These are phyloP conservation scores for Naganishia randhawae DNA, from an alignment of 768 basidiomycete genomes.

Conservation along the genomic window DNA sequence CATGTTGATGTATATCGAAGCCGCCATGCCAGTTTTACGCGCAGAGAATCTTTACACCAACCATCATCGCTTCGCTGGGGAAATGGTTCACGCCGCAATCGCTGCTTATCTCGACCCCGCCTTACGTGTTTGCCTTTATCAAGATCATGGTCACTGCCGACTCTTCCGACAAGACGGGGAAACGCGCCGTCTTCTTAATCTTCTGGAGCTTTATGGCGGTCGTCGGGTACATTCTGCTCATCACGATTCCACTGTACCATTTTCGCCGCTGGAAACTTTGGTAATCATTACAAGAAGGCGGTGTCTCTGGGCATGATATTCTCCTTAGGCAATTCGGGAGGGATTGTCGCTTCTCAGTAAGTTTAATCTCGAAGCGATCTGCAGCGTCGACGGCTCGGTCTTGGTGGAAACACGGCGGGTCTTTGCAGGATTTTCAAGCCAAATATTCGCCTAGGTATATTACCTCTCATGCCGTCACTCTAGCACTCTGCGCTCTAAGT, in stretches of 20 bases:
- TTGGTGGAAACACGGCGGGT: not conserved
- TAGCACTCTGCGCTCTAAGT: constrained; percentile 39
- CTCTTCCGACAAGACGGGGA: constrained; percentile 46
- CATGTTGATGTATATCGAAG: constrained; percentile 57
- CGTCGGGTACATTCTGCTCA: constrained; percentile 48
- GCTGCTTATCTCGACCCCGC: constrained; percentile 45
- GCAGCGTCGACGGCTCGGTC: too few species aligned
- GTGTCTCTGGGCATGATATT: constrained; percentile 47
- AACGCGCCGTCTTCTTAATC: constrained; percentile 51
- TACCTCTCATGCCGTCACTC: constrained; percentile 46
- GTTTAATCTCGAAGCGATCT: not conserved
- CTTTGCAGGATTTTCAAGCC: constrained; percentile 36
- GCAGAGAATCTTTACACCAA: constrained; percentile 61
- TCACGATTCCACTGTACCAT: constrained; percentile 45
- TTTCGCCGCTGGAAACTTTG: constrained; percentile 47
- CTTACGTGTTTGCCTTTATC: constrained; percentile 53
- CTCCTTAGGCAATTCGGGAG: constrained; percentile 47
- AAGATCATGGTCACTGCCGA: constrained; percentile 52
- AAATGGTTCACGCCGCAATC: constrained; percentile 46
- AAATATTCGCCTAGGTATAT: constrained; percentile 40
- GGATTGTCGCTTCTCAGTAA: constrained; percentile 45
- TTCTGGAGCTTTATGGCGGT: constrained; percentile 42
- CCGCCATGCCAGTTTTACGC: constrained; percentile 64
- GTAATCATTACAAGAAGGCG: constrained; percentile 42
- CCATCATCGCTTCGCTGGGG: constrained; percentile 65